Conservation (phyloP, 2,329 filamentous ascomycete species). For the Apiospora malaysiana region DNA sequence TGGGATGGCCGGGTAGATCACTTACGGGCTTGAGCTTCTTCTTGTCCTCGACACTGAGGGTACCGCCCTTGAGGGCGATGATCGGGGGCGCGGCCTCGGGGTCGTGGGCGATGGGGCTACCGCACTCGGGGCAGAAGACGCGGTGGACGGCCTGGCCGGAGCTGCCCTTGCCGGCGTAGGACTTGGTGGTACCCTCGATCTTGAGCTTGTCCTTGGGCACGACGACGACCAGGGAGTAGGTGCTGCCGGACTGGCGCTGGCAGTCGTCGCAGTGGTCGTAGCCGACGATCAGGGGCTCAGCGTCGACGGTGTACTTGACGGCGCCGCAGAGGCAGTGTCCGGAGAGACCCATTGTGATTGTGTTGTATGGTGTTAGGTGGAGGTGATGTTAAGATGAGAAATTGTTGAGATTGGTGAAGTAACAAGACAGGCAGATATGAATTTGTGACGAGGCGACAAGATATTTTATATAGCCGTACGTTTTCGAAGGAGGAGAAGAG, state of each 20-base stretch:
- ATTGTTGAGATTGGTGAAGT: neutral
- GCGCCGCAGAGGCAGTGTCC: constrained; percentile 76
- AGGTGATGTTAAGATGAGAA: neutral
- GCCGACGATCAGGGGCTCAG: constrained; percentile 49
- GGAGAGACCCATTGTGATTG: constrained; percentile 61
- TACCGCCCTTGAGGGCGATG: constrained; percentile 72
- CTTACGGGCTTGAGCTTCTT: constrained; percentile 69
- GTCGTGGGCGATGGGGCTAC: constrained; percentile 73
- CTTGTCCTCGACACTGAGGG: constrained; percentile 68
- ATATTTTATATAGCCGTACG: neutral
- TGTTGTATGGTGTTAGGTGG: neutral
- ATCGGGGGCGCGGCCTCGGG: constrained; percentile 73
- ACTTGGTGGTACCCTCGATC: constrained; percentile 69
- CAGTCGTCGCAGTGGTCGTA: constrained; percentile 78
- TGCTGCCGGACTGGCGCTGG: constrained; percentile 72
- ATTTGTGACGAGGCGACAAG: neutral
- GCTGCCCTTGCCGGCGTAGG: constrained; percentile 62
- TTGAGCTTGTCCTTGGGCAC: constrained; percentile 70
- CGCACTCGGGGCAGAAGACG: constrained; percentile 73
- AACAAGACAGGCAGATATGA: neutral
- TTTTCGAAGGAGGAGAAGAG: constrained; percentile 4
- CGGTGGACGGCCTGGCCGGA: constrained; percentile 70
- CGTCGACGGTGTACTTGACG: constrained; percentile 68
- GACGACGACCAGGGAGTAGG: constrained; percentile 71
- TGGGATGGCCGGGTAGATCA: constrained; percentile 24